Conservation (phyloP, 192 early-diverging fungal species). For the Backusella macrospora region DNA sequence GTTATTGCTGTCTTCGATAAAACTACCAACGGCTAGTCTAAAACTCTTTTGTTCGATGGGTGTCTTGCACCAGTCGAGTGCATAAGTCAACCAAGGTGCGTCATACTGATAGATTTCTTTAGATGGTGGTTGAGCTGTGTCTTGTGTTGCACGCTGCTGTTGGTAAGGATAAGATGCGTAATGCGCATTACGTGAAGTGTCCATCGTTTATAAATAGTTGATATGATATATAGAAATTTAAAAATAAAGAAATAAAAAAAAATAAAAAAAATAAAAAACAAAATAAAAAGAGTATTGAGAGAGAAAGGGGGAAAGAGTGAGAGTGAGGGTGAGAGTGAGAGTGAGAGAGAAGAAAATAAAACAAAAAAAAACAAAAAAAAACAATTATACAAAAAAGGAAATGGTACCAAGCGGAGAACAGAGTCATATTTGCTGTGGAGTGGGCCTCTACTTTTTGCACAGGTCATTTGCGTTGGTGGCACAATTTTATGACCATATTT, state of each 20-base stretch:
- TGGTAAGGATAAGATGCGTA: conserved; percentile 22
- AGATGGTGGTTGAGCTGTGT: conserved; percentile 22
- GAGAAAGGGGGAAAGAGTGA: not conserved
- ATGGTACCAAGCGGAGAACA: not conserved
- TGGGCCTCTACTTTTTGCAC: conserved; percentile 1
- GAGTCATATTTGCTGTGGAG: not conserved
- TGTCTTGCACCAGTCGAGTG: conserved; percentile 82
- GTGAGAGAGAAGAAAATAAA: not conserved
- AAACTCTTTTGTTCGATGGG: conserved; percentile 68
- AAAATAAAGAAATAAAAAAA: not conserved
- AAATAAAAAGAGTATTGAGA: not conserved
- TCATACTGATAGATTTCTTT: conserved; percentile 84
- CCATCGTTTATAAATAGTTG: not conserved
- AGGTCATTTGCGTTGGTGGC: not conserved
- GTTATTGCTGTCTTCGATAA: conserved; percentile 73
- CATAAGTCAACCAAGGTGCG: conserved; percentile 87
- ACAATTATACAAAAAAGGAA: not conserved
- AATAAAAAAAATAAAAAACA: not conserved
- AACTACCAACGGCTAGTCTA: conserved; percentile 82
- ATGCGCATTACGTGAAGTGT: conserved; percentile 18
- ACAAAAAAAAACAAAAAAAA: not conserved
- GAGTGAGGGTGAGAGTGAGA: no score
- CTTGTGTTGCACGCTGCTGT: conserved; percentile 16
- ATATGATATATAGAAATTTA: not conserved
- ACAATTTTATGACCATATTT: not conserved